Conservation (phyloP, 2,329 filamentous ascomycete genomes). For the Venturia oleaginea region DNA sequence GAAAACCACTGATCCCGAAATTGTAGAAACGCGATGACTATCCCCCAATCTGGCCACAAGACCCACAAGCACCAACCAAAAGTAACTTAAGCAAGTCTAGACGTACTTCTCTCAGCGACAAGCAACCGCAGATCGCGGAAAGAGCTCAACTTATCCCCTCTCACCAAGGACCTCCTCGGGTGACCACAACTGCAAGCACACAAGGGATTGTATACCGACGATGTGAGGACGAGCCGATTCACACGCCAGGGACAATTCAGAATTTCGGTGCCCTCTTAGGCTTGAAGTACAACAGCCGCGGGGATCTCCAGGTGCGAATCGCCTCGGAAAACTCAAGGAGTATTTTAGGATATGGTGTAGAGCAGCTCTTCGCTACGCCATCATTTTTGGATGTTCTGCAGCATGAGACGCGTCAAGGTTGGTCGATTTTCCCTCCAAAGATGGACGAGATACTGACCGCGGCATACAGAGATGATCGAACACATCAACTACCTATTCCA, state of each 20-base stretch:
- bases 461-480: neutral
- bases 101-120: neutral
- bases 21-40: neutral
- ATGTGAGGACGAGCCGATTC: constrained; percentile 1
- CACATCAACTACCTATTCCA: constrained; percentile 1
- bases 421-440: neutral
- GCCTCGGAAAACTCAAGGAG: neutral
- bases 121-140: neutral
- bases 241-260: neutral
- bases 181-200: neutral
- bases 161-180: neutral
- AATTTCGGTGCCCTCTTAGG: neutral
- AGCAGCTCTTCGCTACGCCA: neutral
- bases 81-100: neutral
- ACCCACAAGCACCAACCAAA: neutral
- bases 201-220: neutral
- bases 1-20: neutral
- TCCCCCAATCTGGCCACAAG: neutral
- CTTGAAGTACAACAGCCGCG: neutral
- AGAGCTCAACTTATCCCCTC: neutral
- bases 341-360: constrained; percentile 2
- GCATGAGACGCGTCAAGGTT: neutral
- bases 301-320: neutral
- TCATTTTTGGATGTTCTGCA: neutral
- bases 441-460: neutral